Conservation (phyloP, 2,329 filamentous ascomycete genomes). For the Alternaria consortialis region DNA sequence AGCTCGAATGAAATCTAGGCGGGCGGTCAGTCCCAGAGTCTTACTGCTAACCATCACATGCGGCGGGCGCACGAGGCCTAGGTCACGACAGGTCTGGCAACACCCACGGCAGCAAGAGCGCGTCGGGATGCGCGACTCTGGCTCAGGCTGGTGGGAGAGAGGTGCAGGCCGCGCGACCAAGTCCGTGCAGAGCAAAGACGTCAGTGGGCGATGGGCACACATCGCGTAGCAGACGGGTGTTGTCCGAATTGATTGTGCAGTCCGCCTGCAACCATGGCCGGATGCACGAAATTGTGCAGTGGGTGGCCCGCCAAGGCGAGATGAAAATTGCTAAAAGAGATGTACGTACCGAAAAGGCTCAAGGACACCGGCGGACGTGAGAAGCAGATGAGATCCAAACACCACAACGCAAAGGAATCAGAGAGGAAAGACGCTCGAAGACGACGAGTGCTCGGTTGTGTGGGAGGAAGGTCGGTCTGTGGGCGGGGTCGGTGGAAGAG, state of each 20-base stretch:
- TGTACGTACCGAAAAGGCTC: conserved; percentile 33
- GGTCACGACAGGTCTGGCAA: conserved; percentile 21
- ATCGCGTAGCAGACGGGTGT: not conserved
- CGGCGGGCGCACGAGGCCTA: conserved; percentile 39
- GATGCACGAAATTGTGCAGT: conserved; percentile 11
- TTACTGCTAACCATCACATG: conserved; percentile 43
- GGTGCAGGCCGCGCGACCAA: not conserved
- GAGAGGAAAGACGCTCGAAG: conserved; percentile 28
- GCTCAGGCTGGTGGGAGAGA: conserved; percentile 1
- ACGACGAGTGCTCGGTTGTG: conserved; percentile 14
- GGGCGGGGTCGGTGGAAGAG: conserved; percentile 26
- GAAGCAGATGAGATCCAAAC: conserved; percentile 38
- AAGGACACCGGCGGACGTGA: conserved; percentile 33
- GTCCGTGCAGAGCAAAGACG: conserved; percentile 34
- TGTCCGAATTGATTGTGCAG: conserved; percentile 12
- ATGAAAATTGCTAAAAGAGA: conserved; percentile 37
- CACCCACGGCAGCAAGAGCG: conserved; percentile 4
- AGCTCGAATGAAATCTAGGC: conserved; percentile 43
- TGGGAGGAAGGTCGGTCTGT: conserved; percentile 34
- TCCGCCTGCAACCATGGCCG: conserved; percentile 12
- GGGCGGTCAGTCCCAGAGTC: conserved; percentile 36
- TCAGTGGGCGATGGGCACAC: conserved; percentile 26
- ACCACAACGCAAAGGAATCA: conserved; percentile 48
- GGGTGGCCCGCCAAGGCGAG: conserved; percentile 31
- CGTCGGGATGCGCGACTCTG: conserved; percentile 8